Conservation (phyloP, 192 early-diverging fungal genomes). For the Coemansia sp. region DNA sequence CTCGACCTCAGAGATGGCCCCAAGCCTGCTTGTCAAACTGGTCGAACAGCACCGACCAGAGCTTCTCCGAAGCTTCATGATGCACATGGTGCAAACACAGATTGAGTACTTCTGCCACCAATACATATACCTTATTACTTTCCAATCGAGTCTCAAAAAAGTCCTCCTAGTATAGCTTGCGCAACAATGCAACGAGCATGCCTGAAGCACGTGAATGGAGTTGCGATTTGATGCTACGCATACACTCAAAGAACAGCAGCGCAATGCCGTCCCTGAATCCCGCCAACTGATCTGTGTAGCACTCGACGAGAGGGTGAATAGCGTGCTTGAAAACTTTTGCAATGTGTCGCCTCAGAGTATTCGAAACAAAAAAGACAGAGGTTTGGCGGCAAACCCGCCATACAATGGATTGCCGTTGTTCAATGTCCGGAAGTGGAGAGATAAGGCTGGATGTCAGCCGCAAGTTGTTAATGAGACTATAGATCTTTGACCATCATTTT, state of each 20-base stretch:
- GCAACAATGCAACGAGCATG: slow-evolving; percentile 48
- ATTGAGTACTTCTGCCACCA: slow-evolving; percentile 38
- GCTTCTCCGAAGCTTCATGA: slow-evolving; percentile 26
- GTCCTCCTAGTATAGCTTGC: slow-evolving; percentile 34
- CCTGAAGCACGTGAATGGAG: slow-evolving; percentile 61
- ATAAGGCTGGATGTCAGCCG: slow-evolving; percentile 78
- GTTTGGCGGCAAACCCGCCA: slow-evolving; percentile 87
- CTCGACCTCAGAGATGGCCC: neutral
- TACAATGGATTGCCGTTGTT: slow-evolving; percentile 71
- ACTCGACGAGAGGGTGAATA: slow-evolving; percentile 51
- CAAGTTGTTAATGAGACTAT: slow-evolving; percentile 67
- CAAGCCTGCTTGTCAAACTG: slow-evolving; percentile 34
- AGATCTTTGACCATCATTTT: no score
- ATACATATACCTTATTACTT: slow-evolving; percentile 23
- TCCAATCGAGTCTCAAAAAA: slow-evolving; percentile 19
- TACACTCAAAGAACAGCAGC: slow-evolving; percentile 80
- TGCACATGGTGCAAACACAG: slow-evolving; percentile 34
- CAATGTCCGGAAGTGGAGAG: slow-evolving; percentile 68
- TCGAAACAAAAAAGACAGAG: slow-evolving; percentile 88
- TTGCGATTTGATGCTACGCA: slow-evolving; percentile 67
- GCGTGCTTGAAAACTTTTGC: slow-evolving; percentile 65
- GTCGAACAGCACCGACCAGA: slow-evolving; percentile 37
- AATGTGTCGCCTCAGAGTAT: slow-evolving; percentile 69
- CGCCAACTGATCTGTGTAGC: slow-evolving; percentile 29
- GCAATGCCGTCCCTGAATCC: slow-evolving; percentile 75